Percentiles rank a stretch among this genome's conserved stretches.
Evolutionary conservation across 768 basidiomycete species (phyloP).

Genomic region (Termitomyces sp.): DNA sequence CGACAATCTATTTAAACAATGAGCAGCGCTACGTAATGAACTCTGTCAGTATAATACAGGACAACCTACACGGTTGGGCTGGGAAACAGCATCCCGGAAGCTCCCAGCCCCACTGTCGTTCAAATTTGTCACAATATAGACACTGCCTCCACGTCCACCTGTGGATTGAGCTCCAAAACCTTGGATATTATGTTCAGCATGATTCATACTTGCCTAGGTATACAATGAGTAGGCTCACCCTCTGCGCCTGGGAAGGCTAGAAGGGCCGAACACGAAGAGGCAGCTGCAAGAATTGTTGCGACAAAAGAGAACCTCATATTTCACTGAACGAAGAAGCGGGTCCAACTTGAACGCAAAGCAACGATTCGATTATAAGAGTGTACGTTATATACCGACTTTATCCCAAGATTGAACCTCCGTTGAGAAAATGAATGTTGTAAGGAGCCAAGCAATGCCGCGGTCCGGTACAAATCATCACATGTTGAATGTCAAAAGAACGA

Average conservation of each 20-base stretch:
- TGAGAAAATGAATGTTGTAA: not conserved
- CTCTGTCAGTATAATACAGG: not conserved
- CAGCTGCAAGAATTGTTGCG: slow-evolving; percentile 4
- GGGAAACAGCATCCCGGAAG: slow-evolving; percentile 31
- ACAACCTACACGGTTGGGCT: slow-evolving; percentile 22
- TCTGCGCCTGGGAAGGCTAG: slow-evolving; percentile 32
- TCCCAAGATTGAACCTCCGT: slow-evolving; percentile 11
- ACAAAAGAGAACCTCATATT: slow-evolving; percentile 8
- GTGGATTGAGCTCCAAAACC: slow-evolving; percentile 31
- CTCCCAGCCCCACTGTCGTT: slow-evolving; percentile 32
- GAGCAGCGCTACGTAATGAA: not conserved
- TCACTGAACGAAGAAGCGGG: not conserved
- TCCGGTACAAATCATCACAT: slow-evolving; percentile 8
- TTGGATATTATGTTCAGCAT: slow-evolving; percentile 3
- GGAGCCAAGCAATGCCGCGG: slow-evolving; percentile 1
- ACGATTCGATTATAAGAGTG: not conserved
- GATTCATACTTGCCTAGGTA: not conserved
- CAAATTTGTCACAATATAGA: slow-evolving; percentile 31
- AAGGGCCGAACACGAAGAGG: slow-evolving; percentile 20
- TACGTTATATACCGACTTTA: slow-evolving; percentile 5
- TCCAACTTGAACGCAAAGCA: not conserved
- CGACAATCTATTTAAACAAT: slow-evolving; percentile 22
- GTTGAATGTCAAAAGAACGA: not conserved
- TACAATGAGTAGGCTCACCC: slow-evolving; percentile 12
- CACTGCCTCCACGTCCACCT: slow-evolving; percentile 28